Evolutionary conservation across 192 early-diverging fungal species (phyloP), one percentile per base, ranked within the genome.

Genomic region (Coemansia sp.): DNA sequence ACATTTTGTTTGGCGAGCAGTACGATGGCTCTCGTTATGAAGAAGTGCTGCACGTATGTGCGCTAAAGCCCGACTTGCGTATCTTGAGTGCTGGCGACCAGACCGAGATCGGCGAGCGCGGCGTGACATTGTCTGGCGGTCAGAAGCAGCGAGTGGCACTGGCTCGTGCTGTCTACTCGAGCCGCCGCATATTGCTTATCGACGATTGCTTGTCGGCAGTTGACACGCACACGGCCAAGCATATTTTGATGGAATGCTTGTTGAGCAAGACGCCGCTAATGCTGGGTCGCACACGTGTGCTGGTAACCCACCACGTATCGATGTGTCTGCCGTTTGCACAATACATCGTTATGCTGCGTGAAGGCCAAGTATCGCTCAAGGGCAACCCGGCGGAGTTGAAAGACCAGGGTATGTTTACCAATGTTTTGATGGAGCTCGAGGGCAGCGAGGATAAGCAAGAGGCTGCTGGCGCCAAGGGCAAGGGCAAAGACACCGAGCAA

Each of bases 181-280:
- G 84, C 31, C 85, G 89, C 19, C 78, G 72, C 11, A 82, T 88
- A 21, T 67, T 95, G 25, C 73, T 95, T 9, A 74, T 94, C 55
- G 95, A 97, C 75, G 95, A 95, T 74, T 92, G 90, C 70, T 76
- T 97, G 41, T 93, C 91, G 36, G 97, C 97, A 34, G 96, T 98
- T 4, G 97, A 99, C 71, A 87, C 94, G 14, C 96, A 95, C 55
- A 98, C 96, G 1, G 95, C 94, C 23, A 87, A 89, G 61, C 91
- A 93, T 65, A 78, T 98, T 29, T 89, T 91, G 70, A 77, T 90
- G 17, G 72, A 92, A 31, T 94, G 92, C 59, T 66, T 98, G 72
- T 81, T 87, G 25, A 88, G 87, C 31, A 36, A 41, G 42, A 48
- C 73, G 32, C 87, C 86, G n/a, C 72, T 93, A 48, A 84, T 98